Conservation (phyloP, 2,329 filamentous ascomycete genomes). For the Fusarium graminum region DNA sequence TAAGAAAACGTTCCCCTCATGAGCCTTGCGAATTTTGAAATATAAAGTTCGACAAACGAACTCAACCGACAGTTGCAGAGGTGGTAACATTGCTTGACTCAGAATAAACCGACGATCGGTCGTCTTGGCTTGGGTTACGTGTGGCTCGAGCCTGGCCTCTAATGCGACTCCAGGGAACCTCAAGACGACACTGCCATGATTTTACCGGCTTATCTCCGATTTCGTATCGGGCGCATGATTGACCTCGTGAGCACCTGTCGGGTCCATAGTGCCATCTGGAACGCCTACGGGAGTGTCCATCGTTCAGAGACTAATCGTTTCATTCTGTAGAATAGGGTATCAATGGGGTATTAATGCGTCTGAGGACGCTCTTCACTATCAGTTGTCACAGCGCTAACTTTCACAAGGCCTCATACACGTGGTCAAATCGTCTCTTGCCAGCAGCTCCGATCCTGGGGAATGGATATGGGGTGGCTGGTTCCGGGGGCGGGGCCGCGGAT, state of each 20-base stretch:
- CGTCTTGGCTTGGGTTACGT: constrained; percentile 43
- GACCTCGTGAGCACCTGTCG: constrained; percentile 45
- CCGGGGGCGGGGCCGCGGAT: constrained; percentile 40
- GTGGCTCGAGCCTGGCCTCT: constrained; percentile 28
- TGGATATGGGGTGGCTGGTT: constrained; percentile 42
- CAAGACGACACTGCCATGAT: constrained; percentile 27
- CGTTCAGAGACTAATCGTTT: constrained; percentile 18
- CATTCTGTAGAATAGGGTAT: constrained; percentile 21
- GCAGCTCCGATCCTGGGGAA: constrained; percentile 32
- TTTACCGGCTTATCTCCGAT: constrained; percentile 49
- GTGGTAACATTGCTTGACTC: constrained; percentile 43
- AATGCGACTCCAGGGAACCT: constrained; percentile 15
- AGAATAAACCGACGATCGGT: constrained; percentile 42
- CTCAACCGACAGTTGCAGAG: constrained; percentile 22
- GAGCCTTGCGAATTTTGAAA: constrained; percentile 9
- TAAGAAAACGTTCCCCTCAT: constrained; percentile 7
- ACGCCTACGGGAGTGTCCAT: constrained; percentile 11
- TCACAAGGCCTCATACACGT: constrained; percentile 36
- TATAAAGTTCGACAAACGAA: constrained; percentile 14
- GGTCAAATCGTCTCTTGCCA: constrained; percentile 38
- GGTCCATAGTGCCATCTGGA: constrained; percentile 39
- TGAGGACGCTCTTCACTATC: constrained; percentile 13
- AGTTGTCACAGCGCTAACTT: constrained; percentile 14
- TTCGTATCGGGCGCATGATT: constrained; percentile 45
- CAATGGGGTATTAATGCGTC: constrained; percentile 42